Base-by-base conservation (phyloP, 768 basidiomycete species). In the Psilocybe sp. region DNA sequence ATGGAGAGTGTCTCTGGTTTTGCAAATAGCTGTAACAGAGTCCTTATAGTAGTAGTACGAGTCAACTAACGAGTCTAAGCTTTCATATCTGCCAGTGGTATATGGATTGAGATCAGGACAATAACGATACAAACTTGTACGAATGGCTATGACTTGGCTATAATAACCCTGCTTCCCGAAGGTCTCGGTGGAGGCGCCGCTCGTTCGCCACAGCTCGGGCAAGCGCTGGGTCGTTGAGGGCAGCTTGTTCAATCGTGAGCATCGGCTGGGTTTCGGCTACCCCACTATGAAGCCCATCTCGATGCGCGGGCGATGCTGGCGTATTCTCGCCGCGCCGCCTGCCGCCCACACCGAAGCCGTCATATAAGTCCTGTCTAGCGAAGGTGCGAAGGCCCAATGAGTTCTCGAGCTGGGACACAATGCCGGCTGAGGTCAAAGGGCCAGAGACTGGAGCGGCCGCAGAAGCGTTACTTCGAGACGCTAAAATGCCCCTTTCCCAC, bases 401-500 rank as follows among this genome's bases (percentile, higher is more conserved):
- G 11, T 62, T 62, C 38, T 77, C 75, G 43, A 79, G 58, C 12
- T 69, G 69, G 32, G 69, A 63, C 20, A 71, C 52, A 20, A 74
- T 53, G 33, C 64, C 48, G 13, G 55, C 42, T 54, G 55, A 61
- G 54, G 56, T 50, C 35, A 59, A 54, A 38, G 44, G 38, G 19
- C 50, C 35, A 32, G 42, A 52, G 13, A 38, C 55, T 39, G 64
- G 35, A n/a, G 59, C 40, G 16, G 41, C 44, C 15, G 43, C 49
- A 41, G 46, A 54, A 20, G 62, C 50, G 13, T 71, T 67, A 38
- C 63, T 71, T 53, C 79, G 79, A 5, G 87, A 81, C 8, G 79
- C 74, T 18, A 89, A 71, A 49, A 93, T 85, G 13, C 85, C 81
- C 50, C 79, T 75, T 64, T 93, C 91, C 90, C 90, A 93, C 42